A percentile compares a stretch with the other conserved stretches of the same genome.
Conservation (phyloP, 2,329 filamentous ascomycete genomes). For the Daldinia eschscholtzii region DNA sequence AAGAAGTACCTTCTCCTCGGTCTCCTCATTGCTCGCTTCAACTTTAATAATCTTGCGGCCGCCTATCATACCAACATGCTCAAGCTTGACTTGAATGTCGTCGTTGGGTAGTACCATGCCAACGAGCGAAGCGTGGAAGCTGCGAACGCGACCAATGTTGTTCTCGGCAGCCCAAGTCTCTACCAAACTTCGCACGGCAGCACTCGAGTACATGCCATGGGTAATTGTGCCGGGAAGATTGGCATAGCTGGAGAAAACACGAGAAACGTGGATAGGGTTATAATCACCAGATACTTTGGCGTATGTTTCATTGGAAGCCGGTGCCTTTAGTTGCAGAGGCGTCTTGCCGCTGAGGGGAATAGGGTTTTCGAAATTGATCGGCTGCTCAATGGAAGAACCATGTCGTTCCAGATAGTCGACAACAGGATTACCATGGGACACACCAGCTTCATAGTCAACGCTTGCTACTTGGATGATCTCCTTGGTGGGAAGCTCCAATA, state of each 20-base stretch:
- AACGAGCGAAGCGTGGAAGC: constrained; percentile 96
- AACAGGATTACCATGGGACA: constrained; percentile 95
- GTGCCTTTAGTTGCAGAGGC: constrained; percentile 87
- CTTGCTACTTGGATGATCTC: constrained; percentile 98
- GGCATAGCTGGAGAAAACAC: constrained; percentile 95
- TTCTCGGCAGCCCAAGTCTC: constrained; percentile 99
- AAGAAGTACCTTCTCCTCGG: constrained; percentile 93
- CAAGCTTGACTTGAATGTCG: constrained; percentile 91
- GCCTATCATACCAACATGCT: constrained; percentile 97
- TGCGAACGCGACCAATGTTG: constrained; percentile 95
- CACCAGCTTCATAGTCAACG: constrained; percentile 92
- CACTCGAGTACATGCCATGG: constrained; percentile 99
- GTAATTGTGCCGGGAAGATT: constrained; percentile 97
- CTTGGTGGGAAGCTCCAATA: constrained; percentile 95
- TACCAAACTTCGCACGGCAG: constrained; percentile 92
- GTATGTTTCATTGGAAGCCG: constrained; percentile 97
- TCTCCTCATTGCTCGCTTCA: constrained; percentile 94
- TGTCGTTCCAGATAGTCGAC: constrained; percentile 95
- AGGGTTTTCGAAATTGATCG: constrained; percentile 95
- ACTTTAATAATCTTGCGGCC: constrained; percentile 99
- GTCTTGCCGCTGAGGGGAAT: constrained; percentile 95
- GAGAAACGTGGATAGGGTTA: constrained; percentile 98
- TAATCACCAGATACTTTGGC: constrained; percentile 97
- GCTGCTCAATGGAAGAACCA: constrained; percentile 93
- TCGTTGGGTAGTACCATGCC: constrained; percentile 99